Evolutionary conservation across 352 stramenopile genomes (phyloP).

Genomic region (Pythium guiyangense): DNA sequence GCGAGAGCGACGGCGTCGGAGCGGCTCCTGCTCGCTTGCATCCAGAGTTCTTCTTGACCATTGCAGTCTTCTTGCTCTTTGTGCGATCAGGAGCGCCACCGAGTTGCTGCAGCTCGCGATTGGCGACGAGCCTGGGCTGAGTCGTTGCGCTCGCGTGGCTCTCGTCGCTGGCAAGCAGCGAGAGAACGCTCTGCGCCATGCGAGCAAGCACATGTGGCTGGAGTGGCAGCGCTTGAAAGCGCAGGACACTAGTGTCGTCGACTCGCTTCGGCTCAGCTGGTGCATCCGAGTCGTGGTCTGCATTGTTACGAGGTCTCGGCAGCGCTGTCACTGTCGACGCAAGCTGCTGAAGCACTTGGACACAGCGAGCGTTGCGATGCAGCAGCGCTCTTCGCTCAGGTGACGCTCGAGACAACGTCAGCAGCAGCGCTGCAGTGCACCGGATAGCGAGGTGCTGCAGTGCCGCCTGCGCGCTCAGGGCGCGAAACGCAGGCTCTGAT

Average conservation of each 20-base stretch:
- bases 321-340: not conserved
- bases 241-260: not conserved
- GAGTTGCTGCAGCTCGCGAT: not conserved
- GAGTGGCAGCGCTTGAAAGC: constrained; percentile 2
- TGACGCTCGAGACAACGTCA: constrained; percentile 29
- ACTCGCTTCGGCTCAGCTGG: not conserved
- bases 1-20: not conserved
- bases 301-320: not conserved
- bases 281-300: too few species aligned
- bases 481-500: constrained; percentile 1
- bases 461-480: constrained; percentile 11
- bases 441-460: constrained; percentile 32
- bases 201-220: not conserved
- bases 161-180: constrained; percentile 1
- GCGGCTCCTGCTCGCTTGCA: not conserved
- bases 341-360: constrained; percentile 7
- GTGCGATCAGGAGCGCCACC: not conserved
- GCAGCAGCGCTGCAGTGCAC: constrained; percentile 23
- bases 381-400: constrained; percentile 25
- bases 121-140: not conserved
- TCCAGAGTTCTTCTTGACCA: not conserved
- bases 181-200: constrained; percentile 2
- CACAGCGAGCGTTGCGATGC: not conserved
- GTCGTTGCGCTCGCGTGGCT: too few species aligned
- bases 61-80: not conserved